Base-by-base conservation (phyloP, 2,329 filamentous ascomycete species). In the Pseudogymnoascus sp. region DNA sequence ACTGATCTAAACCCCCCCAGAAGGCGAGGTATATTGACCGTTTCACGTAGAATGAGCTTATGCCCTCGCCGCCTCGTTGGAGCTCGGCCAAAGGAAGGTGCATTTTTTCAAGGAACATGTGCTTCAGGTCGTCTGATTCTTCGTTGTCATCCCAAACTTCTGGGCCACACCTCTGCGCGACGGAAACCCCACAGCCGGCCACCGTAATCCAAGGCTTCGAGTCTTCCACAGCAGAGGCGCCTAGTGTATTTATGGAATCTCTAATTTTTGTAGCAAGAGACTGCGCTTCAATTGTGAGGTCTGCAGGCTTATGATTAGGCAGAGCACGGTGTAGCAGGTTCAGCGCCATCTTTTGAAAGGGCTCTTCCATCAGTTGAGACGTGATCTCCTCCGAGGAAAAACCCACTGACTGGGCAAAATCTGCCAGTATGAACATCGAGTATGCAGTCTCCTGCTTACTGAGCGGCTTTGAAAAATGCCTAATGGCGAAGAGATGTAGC, bases 31-130 rank as follows among this genome's bases (percentile, higher is more conserved):
- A 48, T 58, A 59, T 41, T 60, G 55, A 65, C 13, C 60, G 48
- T 29, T 65, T 65, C 13, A 65, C 39, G 59, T 60, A 65, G 48
- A 65, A 65, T 27, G 64, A 65, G 60, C 64, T 65, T 35, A 65
- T 63, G 25, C 62, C 59, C 25, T 65, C 41, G 25, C 64, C 59
- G 29, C 25, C 15, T 31, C 38, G 62, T 25, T 59, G 17, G 31
- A 62, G 59, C 9, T 59, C 36, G 10, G 44, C 33, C 13, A 63
- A 25, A 36, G 55, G 64, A 36, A 58, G 51, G 35, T 65, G 51
- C 58, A 65, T 61, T 60, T 62, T 65, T 13, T 60, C 15, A 21
- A 65, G 59, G 33, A 65, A 65, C 35, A 65, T 61, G 39, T 65
- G 59, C 35, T 51, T 27, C 21, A 63, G 61, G 31, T 65, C 64